These are phyloP conservation scores for Tuctoria greenei DNA, from an alignment of 176 grass and related monocot genomes.

Conservation along the genomic window DNA sequence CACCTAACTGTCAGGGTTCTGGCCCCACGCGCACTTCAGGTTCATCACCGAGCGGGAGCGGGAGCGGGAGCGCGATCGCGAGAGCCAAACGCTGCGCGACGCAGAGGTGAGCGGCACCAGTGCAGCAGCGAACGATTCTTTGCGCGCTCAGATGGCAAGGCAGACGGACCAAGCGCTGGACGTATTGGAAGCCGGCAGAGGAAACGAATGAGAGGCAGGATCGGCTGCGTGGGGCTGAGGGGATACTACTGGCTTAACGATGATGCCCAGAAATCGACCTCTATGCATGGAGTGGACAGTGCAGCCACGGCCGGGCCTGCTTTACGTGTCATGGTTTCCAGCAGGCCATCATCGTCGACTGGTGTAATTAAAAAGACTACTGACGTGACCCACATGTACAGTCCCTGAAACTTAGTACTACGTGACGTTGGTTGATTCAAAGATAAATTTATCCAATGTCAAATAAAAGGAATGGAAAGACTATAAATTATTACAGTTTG, in stretches of 20 bases:
- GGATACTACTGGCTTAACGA: neutral
- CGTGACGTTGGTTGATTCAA: no score
- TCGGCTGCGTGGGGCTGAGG: no score
- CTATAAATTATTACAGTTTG: no score
- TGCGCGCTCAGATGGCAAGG: neutral
- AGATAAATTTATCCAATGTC: no score
- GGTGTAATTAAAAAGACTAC: neutral
- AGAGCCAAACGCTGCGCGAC: neutral
- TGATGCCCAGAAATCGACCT: neutral
- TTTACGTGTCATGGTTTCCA: neutral
- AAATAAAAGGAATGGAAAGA: no score
- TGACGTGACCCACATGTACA: neutral
- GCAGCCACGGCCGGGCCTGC: neutral
- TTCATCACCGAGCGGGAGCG: slow-evolving; percentile 21
- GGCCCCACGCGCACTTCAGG: slow-evolving; percentile 47
- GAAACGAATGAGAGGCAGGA: neutral
- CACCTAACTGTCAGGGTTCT: slow-evolving; percentile 14
- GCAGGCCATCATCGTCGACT: neutral
- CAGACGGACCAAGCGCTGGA: slow-evolving; percentile 16
- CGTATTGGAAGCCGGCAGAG: slow-evolving; percentile 35
- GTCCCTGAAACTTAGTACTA: no score
- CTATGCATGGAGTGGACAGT: no score
- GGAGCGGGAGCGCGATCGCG: no score
- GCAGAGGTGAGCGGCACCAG: neutral
- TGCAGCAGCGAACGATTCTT: neutral